Base-by-base conservation (phyloP, 495 filamentous ascomycete species). In the Trichoderma erinaceum region DNA sequence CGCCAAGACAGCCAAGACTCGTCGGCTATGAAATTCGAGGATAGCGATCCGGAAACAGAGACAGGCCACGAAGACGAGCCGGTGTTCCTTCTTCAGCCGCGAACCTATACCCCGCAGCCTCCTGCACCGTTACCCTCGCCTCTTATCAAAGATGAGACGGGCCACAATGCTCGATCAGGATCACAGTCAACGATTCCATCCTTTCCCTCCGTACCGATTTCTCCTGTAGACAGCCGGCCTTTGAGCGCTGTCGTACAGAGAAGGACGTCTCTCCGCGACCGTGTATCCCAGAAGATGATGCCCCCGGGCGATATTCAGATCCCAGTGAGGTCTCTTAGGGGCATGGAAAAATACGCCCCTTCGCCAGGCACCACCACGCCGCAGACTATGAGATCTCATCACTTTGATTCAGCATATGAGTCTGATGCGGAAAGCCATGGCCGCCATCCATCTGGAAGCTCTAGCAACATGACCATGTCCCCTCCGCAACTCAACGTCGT, bases 31-130 rank as follows among this genome's bases (percentile, higher is more conserved):
- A 21, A 32, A 4, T 29, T 11, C 13, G 56, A 70, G 3, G 69
- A 70, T 21, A 64, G 63, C 8, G 70, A 74, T 1, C 48, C 18
- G n/a, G 48, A 52, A 21, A 52, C 48, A 3, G 48, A 52, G 56
- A 32, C 56, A 32, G 23, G 12, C 27, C 56, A 32, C 10, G 43
- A 69, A 64, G 8, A 66, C 69, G 48, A 75, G 15, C 72, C 76
- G 0, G 67, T 84, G 16, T 83, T 79, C 69, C 77, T 85, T 21
- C 70, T 86, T 44, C 81, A 84, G 66, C 84, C 84, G 15, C 78
- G 78, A 65, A 85, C 82, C 0, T 86, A 85, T 70, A 85, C 80
- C 11, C 84, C 84, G 0, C 76, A 79, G 41, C 80, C 80, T 8
- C 80, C 83, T 8, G 78, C 77, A 18, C 80, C 80, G 16, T 70